phyloP scores from a whole-genome alignment of 495 filamentous ascomycete genomes.

The Pseudevernia furfuracea region DNA sequence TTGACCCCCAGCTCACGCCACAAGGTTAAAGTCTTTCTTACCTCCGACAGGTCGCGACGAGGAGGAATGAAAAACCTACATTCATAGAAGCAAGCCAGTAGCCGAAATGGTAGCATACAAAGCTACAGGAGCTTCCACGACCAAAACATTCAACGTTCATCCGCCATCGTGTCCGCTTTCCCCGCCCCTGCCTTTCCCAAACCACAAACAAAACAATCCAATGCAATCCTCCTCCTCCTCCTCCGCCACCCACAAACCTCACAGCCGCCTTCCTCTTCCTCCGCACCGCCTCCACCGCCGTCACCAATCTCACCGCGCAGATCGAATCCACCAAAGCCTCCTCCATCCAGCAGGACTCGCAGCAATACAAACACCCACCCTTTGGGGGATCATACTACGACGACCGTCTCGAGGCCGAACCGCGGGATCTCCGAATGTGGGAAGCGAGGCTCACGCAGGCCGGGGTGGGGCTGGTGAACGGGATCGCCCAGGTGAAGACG shows the following conservation, averaged over 20 bases:
- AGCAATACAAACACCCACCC: background rate
- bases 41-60: no score
- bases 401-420: background rate
- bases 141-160: no score
- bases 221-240: background rate
- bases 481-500: background rate
- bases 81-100: background rate
- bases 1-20: no score
- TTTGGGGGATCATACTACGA: background rate
- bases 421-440: constrained; percentile 5
- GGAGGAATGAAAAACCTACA: constrained; percentile 12
- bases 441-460: constrained; percentile 8
- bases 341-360: background rate
- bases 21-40: no score
- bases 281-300: constrained; percentile 15
- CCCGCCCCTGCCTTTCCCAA: no score
- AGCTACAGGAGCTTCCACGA: no score
- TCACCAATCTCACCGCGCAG: constrained; percentile 2
- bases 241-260: constrained; percentile 7
- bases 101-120: no score
- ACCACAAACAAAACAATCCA: no score
- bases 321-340: constrained; percentile 4
- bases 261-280: constrained; percentile 14
- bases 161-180: no score
- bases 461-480: constrained; percentile 5